Evolutionary conservation across 257 asterid genomes (phyloP).

Genomic region (Solanum raphanifolium): DNA sequence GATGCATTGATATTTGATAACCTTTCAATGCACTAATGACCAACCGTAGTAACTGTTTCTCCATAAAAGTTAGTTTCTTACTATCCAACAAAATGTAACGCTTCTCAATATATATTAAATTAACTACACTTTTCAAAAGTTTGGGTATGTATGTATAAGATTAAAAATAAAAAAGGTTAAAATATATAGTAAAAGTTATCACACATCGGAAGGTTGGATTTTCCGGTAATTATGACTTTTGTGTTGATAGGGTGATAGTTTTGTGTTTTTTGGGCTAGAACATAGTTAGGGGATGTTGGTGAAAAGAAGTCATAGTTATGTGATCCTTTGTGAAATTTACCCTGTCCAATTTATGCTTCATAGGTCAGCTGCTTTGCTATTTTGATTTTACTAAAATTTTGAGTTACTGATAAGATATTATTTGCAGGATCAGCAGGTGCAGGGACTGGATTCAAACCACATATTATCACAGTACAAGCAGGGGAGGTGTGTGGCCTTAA

Average conservation of each 20-base stretch:
- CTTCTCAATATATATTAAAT: background rate
- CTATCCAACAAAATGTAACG: background rate
- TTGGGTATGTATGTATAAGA: background rate
- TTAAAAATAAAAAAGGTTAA: background rate
- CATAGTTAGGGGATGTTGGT: background rate
- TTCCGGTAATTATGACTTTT: background rate
- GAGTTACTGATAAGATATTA: background rate
- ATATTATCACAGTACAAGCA: slow-evolving; percentile 7
- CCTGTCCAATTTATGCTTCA: background rate
- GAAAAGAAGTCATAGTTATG: background rate
- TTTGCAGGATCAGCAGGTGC: slow-evolving; percentile 10
- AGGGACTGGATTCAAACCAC: slow-evolving; percentile 6
- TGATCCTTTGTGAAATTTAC: background rate
- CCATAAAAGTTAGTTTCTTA: background rate
- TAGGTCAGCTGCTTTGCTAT: background rate
- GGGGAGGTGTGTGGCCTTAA: slow-evolving; percentile 12
- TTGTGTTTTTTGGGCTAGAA: background rate
- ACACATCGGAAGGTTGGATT: background rate
- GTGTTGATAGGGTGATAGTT: background rate
- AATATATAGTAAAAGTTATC: background rate
- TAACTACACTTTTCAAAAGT: background rate
- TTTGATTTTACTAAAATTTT: background rate
- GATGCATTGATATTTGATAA: background rate
- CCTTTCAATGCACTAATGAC: background rate
- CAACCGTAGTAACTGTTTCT: background rate